phyloP scores from a whole-genome alignment of 2,329 filamentous ascomycete species.

The Rhexocercosporidium sp. region DNA sequence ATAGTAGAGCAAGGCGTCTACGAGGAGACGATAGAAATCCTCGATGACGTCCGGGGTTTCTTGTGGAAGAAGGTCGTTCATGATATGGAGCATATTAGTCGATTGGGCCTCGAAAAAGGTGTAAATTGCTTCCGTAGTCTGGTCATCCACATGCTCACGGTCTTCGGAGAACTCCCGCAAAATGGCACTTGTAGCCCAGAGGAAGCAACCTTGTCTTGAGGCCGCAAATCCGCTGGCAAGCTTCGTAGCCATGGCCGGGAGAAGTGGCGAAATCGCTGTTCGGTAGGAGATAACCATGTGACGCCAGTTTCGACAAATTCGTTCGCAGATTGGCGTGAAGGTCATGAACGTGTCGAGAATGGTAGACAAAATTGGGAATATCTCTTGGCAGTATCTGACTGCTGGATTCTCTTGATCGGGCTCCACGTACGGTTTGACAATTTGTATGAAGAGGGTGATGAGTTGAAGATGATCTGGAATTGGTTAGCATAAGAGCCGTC shows the following conservation, averaged over 20 bases:
- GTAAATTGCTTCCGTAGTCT: slow-evolving; percentile 88
- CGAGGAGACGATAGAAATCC: slow-evolving; percentile 88
- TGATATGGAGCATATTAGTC: slow-evolving; percentile 83
- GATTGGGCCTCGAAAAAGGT: slow-evolving; percentile 94
- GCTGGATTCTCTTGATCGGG: slow-evolving; percentile 81
- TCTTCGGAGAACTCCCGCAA: slow-evolving; percentile 94
- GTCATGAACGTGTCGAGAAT: slow-evolving; percentile 87
- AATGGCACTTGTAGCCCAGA: slow-evolving; percentile 97
- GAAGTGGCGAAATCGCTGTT: slow-evolving; percentile 82
- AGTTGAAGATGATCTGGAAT: slow-evolving; percentile 81
- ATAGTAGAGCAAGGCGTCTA: slow-evolving; percentile 92
- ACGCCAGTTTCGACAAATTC: slow-evolving; percentile 93
- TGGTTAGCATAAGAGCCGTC: slow-evolving; percentile 8
- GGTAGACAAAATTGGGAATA: slow-evolving; percentile 84
- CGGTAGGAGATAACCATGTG: slow-evolving; percentile 97
- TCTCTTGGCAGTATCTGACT: slow-evolving; percentile 94
- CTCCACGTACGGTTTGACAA: slow-evolving; percentile 74
- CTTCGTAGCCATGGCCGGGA: slow-evolving; percentile 86
- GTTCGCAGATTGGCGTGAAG: slow-evolving; percentile 88
- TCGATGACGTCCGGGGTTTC: slow-evolving; percentile 66
- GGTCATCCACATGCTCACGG: slow-evolving; percentile 79
- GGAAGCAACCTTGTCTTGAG: slow-evolving; percentile 92
- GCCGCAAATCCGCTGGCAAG: slow-evolving; percentile 83
- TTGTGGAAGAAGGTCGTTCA: slow-evolving; percentile 77
- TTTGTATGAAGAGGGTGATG: slow-evolving; percentile 87